Evolutionary conservation across 164 flowering plant species (phyloP), one percentile per base, ranked within the genome.

Genomic region (Tetracentron sinense): DNA sequence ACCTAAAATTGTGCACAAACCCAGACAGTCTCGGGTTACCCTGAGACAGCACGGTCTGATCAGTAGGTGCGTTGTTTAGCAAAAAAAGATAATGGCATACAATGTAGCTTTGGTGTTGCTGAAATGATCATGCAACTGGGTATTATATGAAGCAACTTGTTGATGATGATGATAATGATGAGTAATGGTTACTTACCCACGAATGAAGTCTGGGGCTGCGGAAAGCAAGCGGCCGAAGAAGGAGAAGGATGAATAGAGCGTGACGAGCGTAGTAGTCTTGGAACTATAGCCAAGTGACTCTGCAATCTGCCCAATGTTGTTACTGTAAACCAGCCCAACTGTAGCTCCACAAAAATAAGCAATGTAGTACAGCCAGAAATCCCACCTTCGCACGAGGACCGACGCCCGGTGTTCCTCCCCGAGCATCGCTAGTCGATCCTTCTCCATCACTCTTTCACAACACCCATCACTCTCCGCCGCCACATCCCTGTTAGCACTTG

Each of bases 211-310:
- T 0, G 99, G 99, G 0, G 81, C 76, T 0, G 99, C 95, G 0
- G 99, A 86, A 6, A 91, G 88, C 72, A 94, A 63, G 19, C 99
- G 87, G n/a, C 99, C 99, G 62, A 94, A 94, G 85, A 91, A 94
- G 56, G 99, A 94, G 77, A 82, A 94, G 0, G 97, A 77, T 0
- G 99, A 91, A 69, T 89, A 94, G 28, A 94, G 80, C 0, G 97
- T 81, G 25, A 94, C 62, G 6, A 94, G 87, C 0, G 80, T 67
- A 0, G 81, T 70, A 6, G 88, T 86, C 44, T 69, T 60, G 0
- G 82, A 63, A 31, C 76, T 63, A 22, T 69, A 69, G 0, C 92
- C 92, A 7, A 87, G 85, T 0, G 97, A 94, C 70, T 91, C 88
- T 1, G 97, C 84, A 42, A 94, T 88, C 82, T 94, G 97, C 0